Percentiles rank a stretch among this genome's conserved stretches.
phyloP scores from a whole-genome alignment of 306 rosid species.

The Trifolium dubium region DNA sequence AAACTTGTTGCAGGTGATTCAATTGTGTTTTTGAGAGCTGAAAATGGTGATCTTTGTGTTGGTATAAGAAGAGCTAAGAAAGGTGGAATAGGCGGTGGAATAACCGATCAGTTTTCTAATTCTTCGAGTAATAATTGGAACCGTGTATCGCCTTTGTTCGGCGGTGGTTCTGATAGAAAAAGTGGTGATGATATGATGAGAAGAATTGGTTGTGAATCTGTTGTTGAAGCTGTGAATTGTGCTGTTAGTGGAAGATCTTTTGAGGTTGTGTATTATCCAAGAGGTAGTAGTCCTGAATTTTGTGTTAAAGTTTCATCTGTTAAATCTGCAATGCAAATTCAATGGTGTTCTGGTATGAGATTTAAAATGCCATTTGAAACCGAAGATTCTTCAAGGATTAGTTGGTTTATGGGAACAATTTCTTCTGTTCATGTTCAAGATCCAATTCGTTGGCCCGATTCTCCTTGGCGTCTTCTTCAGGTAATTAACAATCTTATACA shows the following conservation, averaged over 20 bases:
- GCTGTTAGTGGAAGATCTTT: conserved; percentile 78
- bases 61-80: conserved; percentile 97
- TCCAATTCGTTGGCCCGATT: conserved; percentile 83
- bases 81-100: conserved; percentile 81
- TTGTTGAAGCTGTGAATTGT: conserved; percentile 73
- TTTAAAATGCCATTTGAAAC: conserved; percentile 99
- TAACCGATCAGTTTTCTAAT: conserved; percentile 26
- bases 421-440: conserved; percentile 71
- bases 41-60: conserved; percentile 89
- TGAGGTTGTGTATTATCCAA: conserved; percentile 86
- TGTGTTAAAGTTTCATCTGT: conserved; percentile 77
- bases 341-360: conserved; percentile 90
- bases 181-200: conserved; percentile 45
- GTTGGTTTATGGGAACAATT: conserved; percentile 99
- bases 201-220: conserved; percentile 61
- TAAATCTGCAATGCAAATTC: conserved; percentile 75
- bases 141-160: conserved; percentile 46
- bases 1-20: conserved; percentile 99
- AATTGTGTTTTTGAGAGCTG: conserved; percentile 79
- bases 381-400: conserved; percentile 89
- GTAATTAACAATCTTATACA: conserved; percentile 34
- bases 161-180: conserved; percentile 52
- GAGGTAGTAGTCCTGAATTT: conserved; percentile 86
- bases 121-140: conserved; percentile 60
- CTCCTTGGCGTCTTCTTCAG: conserved; percentile 97